Evolutionary conservation across 305 asterid species (phyloP).

Genomic region (Ajuga reptans): DNA sequence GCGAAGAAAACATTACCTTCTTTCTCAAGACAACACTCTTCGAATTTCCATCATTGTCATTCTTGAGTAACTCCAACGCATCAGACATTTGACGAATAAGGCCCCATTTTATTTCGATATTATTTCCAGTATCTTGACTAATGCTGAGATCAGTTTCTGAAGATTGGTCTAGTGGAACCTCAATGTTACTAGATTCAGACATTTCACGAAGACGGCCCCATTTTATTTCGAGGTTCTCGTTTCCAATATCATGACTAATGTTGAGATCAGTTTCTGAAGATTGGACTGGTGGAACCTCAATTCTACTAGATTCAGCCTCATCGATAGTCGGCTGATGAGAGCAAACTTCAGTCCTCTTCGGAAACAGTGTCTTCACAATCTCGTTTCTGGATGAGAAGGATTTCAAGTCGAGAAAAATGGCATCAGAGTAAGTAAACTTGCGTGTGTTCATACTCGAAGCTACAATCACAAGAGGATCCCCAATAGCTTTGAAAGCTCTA

Average conservation of each 20-base stretch:
- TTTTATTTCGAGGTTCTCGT: not conserved
- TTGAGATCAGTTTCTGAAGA: not conserved
- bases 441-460: not conserved
- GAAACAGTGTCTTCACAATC: conserved; percentile 32
- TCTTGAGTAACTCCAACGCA: not conserved
- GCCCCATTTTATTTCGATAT: conserved; percentile 24
- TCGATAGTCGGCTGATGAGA: not conserved
- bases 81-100: conserved; percentile 25
- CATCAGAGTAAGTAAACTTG: conserved; percentile 22
- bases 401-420: conserved; percentile 30
- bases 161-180: conserved; percentile 9
- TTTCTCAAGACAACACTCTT: conserved; percentile 6
- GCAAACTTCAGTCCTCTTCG: not conserved
- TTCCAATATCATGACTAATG: not conserved
- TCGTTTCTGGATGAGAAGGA: conserved; percentile 21
- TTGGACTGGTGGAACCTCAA: conserved; percentile 6
- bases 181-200: not conserved
- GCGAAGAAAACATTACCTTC: too few relatives aligned
- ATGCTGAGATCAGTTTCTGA: not conserved
- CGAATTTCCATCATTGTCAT: not conserved
- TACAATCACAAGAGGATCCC: conserved; percentile 47
- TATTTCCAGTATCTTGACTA: too few relatives aligned
- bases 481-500: conserved; percentile 37
- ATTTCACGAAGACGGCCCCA: too few relatives aligned
- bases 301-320: not conserved